phyloP scores from a whole-genome alignment of 108 stramenopile species.

The Seminavis robusta region DNA sequence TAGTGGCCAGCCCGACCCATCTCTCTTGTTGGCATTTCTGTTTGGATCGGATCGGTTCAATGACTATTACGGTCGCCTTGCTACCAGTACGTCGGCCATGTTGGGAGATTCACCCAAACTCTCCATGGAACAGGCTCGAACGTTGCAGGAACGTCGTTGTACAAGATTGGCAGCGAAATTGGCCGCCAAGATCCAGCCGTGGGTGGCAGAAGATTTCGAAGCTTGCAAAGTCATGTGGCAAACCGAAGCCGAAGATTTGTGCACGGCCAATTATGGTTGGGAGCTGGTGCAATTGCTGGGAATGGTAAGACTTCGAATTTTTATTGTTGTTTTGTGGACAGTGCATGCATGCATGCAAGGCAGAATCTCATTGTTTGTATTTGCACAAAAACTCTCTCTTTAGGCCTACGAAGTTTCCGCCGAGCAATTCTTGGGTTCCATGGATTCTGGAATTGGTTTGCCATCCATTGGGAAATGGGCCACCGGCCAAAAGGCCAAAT shows the following conservation, averaged over 20 bases:
- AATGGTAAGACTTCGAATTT: slow-evolving; percentile 15
- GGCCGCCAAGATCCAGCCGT: slow-evolving; percentile 39
- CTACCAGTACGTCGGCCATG: slow-evolving; percentile 61
- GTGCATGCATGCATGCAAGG: no score
- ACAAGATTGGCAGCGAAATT: slow-evolving; percentile 67
- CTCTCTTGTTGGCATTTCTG: slow-evolving; percentile 68
- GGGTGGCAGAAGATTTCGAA: slow-evolving; percentile 44
- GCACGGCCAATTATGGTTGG: slow-evolving; percentile 61
- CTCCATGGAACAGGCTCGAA: slow-evolving; percentile 35
- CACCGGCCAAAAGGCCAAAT: slow-evolving; percentile 33
- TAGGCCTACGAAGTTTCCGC: slow-evolving; percentile 61
- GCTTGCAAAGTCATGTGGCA: slow-evolving; percentile 48
- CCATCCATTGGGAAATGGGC: slow-evolving; percentile 69
- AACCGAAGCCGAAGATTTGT: slow-evolving; percentile 45
- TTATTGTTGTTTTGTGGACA: not conserved
- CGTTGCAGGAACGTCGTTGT: slow-evolving; percentile 64
- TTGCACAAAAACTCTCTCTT: not conserved
- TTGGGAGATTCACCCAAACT: slow-evolving; percentile 40
- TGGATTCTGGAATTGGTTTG: slow-evolving; percentile 64
- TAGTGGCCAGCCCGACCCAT: slow-evolving; percentile 37
- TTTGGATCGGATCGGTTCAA: slow-evolving; percentile 80
- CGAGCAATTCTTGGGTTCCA: slow-evolving; percentile 52
- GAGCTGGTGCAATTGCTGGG: slow-evolving; percentile 65
- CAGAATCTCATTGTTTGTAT: not conserved
- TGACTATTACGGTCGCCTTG: slow-evolving; percentile 61